Evolutionary conservation across 306 rosid genomes (phyloP).

Genomic region (Crataegus laevigata): DNA sequence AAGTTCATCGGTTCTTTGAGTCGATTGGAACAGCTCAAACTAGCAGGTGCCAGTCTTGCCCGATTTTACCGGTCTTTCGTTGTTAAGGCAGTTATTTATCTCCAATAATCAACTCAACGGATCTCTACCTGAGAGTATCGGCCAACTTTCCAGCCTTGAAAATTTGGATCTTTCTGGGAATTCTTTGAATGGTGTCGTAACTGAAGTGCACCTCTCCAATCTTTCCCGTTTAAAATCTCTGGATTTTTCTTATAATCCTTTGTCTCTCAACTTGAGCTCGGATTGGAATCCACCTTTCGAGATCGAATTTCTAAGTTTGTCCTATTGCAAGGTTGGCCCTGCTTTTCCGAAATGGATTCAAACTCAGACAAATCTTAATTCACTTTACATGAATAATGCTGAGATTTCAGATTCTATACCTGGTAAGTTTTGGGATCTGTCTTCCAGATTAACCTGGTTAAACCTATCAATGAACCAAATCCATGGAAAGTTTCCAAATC

Average conservation of each 20-base stretch:
- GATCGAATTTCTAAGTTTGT: rapidly evolving
- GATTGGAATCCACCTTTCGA: constrained; percentile 28
- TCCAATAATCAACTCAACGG: constrained; percentile 11
- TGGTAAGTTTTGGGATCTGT: constrained; percentile 11
- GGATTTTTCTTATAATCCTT: not conserved
- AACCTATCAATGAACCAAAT: constrained; percentile 20
- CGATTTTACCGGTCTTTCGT: not conserved
- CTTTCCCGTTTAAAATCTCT: not conserved
- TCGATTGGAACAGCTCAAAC: constrained; percentile 2
- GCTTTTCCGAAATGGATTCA: constrained; percentile 35
- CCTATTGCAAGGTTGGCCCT: constrained; percentile 23
- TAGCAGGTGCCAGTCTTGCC: not conserved
- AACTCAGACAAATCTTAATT: not conserved
- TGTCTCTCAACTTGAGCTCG: constrained; percentile 22
- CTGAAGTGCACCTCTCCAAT: constrained; percentile 16
- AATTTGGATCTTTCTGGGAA: not conserved
- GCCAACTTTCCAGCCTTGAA: not conserved
- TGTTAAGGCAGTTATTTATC: not conserved
- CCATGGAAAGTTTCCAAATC: constrained; percentile 10
- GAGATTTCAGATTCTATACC: constrained; percentile 18
- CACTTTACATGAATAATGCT: not conserved
- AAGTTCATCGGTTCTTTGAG: constrained; percentile 1
- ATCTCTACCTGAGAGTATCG: not conserved
- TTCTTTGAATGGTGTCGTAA: constrained; percentile 2
- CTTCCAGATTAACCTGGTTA: not conserved